Evolutionary conservation across 495 filamentous ascomycete species (phyloP).

Genomic region (Haplographium delicatum): DNA sequence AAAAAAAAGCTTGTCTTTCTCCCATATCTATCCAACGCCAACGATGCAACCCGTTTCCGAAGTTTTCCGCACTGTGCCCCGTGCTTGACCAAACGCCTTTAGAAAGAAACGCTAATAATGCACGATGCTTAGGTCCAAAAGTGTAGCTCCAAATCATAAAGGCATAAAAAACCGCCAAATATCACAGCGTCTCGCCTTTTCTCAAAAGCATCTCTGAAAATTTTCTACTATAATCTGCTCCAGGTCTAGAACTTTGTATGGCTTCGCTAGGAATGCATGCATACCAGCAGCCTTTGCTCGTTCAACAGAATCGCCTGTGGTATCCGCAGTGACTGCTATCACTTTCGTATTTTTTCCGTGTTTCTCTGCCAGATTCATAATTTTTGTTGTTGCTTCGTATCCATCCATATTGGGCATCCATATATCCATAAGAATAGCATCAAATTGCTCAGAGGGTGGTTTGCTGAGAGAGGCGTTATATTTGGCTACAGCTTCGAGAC

Average conservation of each 20-base stretch:
- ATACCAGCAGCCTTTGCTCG: slow-evolving; percentile 65
- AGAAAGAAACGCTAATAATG: neutral
- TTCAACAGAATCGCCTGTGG: slow-evolving; percentile 60
- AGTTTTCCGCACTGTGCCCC: too few relatives aligned
- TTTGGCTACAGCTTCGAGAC: slow-evolving; percentile 63
- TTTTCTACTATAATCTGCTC: slow-evolving; percentile 63
- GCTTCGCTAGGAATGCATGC: slow-evolving; percentile 75
- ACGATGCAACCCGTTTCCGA: neutral
- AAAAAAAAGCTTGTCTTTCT: neutral
- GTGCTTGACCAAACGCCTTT: neutral
- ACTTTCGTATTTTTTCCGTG: slow-evolving; percentile 31
- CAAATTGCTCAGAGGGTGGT: slow-evolving; percentile 38
- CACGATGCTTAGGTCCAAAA: neutral
- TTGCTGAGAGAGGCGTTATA: slow-evolving; percentile 37
- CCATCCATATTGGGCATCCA: slow-evolving; percentile 88
- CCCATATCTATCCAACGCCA: neutral
- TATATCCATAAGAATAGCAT: slow-evolving; percentile 75
- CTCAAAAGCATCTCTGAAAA: slow-evolving; percentile 27
- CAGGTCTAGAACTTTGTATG: slow-evolving; percentile 67
- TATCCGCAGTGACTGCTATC: slow-evolving; percentile 73
- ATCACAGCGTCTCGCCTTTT: neutral
- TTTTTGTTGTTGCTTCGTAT: slow-evolving; percentile 65
- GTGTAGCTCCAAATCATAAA: neutral
- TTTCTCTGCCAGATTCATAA: slow-evolving; percentile 46
- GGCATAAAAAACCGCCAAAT: too few relatives aligned